Evolutionary conservation across 345 rosid species (phyloP), one percentile per base, ranked within the genome.

Genomic region (Camelina hispida): DNA sequence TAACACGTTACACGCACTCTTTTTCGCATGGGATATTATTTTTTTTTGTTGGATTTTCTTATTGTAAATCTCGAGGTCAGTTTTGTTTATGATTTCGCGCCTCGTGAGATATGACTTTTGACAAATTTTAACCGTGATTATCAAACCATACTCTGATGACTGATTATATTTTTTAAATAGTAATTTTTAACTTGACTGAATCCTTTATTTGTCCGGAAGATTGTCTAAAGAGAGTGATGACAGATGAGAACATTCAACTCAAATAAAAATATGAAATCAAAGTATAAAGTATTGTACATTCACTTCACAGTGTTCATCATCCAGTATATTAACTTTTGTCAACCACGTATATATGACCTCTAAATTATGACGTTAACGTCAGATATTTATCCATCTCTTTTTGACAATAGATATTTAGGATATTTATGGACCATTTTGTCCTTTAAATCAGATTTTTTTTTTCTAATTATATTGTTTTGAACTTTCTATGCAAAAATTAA

Each of bases 41-140:
- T 34, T 58, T 9, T 57, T 11, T 35, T 3, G 15, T 5, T 70
- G 4, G 34, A 5, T 18, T 40, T 42, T 8, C 7, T 16, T 32
- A 25, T 18, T 53, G 46, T 53, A 53, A 1, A 46, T 28, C 62
- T 30, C 62, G 44, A 72, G 34, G 37, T 53, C 12, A 43, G 14
- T 22, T 43, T 51, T 6, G 2, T 71, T 53, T 9, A 10, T 4
- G 2, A n/a, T 43, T 43, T 18, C 18, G 32, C 48, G 15, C n/a
- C 16, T 64, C 77, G 48, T 44, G 77, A 20, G 28, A 65, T 52
- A 51, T 53, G 71, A 64, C 35, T 47, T 73, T 73, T 25, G 65
- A 56, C 15, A 11, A 3, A 22, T 6, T 6, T 52, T 40, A 43
- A 55, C 46, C 37, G 37, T 34, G 9, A 34, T 8, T 34, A 7